These are phyloP conservation scores for maize (Zea mays) DNA, from an alignment of 176 grass and related monocot species.

Conservation along the genomic window Zm-B73-REFERENCE-NAM-5.0 NC_050096.1:208922501-208923000, in stretches of 20 bases:
- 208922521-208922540: slow-evolving; percentile 87
- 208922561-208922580: slow-evolving; percentile 90
- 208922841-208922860: neutral
- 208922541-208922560: slow-evolving; percentile 91
- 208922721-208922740: slow-evolving; percentile 65
- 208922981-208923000: too few species aligned
- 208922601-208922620: slow-evolving; percentile 89
- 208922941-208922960: too few species aligned
- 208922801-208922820: neutral
- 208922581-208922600: slow-evolving; percentile 98
- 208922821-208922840: slow-evolving; percentile 19
- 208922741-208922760: slow-evolving; percentile 4
- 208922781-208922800: slow-evolving; percentile 24
- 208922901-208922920: slow-evolving; percentile 15
- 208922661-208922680: slow-evolving; percentile 16
- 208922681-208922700: slow-evolving; percentile 3
- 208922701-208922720: slow-evolving; percentile 46
- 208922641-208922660: slow-evolving; percentile 47
- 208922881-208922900: slow-evolving; percentile 27
- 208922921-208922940: neutral
- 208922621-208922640: slow-evolving; percentile 58
- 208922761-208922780: slow-evolving; percentile 37
- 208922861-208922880: slow-evolving; percentile 1
- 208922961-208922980: too few species aligned
- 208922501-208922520: slow-evolving; percentile 91